phyloP scores from a whole-genome alignment of 2,329 filamentous ascomycete genomes.

The Neofusicoccum parvum region DNA sequence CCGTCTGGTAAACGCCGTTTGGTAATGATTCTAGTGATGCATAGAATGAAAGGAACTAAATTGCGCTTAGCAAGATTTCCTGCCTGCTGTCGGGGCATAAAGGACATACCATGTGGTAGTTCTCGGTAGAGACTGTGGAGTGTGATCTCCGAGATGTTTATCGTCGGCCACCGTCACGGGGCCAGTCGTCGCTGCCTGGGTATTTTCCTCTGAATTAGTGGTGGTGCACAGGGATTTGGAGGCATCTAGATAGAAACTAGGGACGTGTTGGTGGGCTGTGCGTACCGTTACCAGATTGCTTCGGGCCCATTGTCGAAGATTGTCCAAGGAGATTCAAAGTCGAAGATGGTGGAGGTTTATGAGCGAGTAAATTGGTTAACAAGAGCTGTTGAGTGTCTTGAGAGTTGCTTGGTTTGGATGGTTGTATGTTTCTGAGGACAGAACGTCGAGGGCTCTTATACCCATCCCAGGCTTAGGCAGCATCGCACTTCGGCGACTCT shows the following conservation, averaged over 20 bases:
- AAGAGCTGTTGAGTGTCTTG: not conserved
- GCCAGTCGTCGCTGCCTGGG: not conserved
- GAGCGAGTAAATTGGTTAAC: not conserved
- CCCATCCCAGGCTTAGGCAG: not conserved
- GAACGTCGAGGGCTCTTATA: not conserved
- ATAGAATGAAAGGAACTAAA: not conserved
- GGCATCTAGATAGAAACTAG: no score
- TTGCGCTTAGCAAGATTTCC: not conserved
- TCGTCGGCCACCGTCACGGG: not conserved
- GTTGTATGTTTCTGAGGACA: not conserved
- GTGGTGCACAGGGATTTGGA: not conserved
- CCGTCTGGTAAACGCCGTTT: not conserved
- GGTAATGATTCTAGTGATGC: not conserved
- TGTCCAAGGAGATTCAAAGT: not conserved
- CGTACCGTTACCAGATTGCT: constrained; percentile 1
- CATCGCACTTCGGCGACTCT: not conserved
- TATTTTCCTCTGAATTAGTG: not conserved
- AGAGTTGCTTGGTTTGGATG: not conserved
- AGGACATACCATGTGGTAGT: not conserved
- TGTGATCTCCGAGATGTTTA: not conserved
- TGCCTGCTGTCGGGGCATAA: not conserved
- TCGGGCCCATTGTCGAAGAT: not conserved
- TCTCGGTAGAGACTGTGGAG: not conserved
- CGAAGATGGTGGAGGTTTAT: not conserved
- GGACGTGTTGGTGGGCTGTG: not conserved